Evolutionary conservation across 352 stramenopile genomes (phyloP).

Genomic region (Globisporangium echinulatum): DNA sequence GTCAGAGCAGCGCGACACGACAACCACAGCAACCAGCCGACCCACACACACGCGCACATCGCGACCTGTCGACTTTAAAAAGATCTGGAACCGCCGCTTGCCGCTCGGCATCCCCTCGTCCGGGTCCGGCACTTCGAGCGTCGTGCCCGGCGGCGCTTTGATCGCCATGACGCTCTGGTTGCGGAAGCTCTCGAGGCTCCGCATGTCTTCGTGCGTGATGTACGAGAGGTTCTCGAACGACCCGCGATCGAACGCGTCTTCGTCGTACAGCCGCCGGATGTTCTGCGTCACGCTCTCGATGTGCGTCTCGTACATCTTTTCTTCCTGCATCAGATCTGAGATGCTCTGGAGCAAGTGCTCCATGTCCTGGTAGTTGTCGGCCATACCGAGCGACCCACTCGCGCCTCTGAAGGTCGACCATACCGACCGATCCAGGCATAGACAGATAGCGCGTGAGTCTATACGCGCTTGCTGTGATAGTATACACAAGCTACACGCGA

Average conservation of each 20-base stretch:
- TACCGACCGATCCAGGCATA: background rate
- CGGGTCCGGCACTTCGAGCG: conserved; percentile 91
- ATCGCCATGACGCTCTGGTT: conserved; percentile 93
- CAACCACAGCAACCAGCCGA: background rate
- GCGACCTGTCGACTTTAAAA: conserved; percentile 80
- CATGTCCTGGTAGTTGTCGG: conserved; percentile 59
- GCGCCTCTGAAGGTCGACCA: conserved; percentile 29
- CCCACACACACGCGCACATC: conserved; percentile 10
- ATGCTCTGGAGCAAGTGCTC: conserved; percentile 71
- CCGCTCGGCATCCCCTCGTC: conserved; percentile 90
- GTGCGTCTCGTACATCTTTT: conserved; percentile 78
- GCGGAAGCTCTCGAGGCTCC: conserved; percentile 70
- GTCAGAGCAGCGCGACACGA: too few species aligned
- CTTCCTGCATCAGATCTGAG: conserved; percentile 75
- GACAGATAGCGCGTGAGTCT: background rate
- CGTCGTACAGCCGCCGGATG: conserved; percentile 79
- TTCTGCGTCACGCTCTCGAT: conserved; percentile 78
- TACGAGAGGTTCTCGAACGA: conserved; percentile 80
- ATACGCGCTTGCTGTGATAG: too few species aligned
- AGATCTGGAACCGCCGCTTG: conserved; percentile 91
- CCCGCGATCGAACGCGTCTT: conserved; percentile 72
- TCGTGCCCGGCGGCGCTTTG: conserved; percentile 90
- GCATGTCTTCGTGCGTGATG: conserved; percentile 87
- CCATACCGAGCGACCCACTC: conserved; percentile 32
- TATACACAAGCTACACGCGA: background rate